phyloP scores from a whole-genome alignment of 257 asterid species.

The Gardenia jasminoides region DNA sequence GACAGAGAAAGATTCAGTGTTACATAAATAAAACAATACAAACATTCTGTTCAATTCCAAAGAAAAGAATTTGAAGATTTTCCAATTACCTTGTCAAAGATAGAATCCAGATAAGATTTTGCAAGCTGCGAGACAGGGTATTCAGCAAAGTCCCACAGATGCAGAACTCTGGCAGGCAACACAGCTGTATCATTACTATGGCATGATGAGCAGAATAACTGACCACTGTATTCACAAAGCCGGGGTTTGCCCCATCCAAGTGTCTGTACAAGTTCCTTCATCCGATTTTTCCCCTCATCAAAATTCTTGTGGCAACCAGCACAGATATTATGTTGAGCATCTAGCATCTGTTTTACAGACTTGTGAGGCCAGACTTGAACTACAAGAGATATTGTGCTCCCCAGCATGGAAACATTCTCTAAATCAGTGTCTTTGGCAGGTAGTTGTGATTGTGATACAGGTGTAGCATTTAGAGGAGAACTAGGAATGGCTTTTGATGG shows the following conservation, averaged over 20 bases:
- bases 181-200: slow-evolving; percentile 82
- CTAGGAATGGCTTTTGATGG: slow-evolving; percentile 48
- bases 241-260: slow-evolving; percentile 99
- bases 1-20: too few relatives aligned
- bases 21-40: not conserved
- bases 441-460: slow-evolving; percentile 28
- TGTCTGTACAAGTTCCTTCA: slow-evolving; percentile 62
- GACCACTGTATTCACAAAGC: slow-evolving; percentile 85
- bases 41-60: not conserved
- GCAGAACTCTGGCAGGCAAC: slow-evolving; percentile 90
- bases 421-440: slow-evolving; percentile 26
- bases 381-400: slow-evolving; percentile 77
- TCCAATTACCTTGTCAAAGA: slow-evolving; percentile 64
- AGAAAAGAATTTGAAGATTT: not conserved
- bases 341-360: slow-evolving; percentile 72
- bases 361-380: slow-evolving; percentile 58
- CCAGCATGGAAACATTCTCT: slow-evolving; percentile 47
- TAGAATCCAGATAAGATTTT: slow-evolving; percentile 86
- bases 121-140: slow-evolving; percentile 90
- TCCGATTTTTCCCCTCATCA: slow-evolving; percentile 63
- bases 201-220: slow-evolving; percentile 82
- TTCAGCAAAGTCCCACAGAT: slow-evolving; percentile 79
- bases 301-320: slow-evolving; percentile 83
- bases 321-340: slow-evolving; percentile 79
- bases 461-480: slow-evolving; percentile 43